These are phyloP conservation scores for Penicillium bovifimosum DNA, from an alignment of 495 filamentous ascomycete species.

Conservation along the genomic window DNA sequence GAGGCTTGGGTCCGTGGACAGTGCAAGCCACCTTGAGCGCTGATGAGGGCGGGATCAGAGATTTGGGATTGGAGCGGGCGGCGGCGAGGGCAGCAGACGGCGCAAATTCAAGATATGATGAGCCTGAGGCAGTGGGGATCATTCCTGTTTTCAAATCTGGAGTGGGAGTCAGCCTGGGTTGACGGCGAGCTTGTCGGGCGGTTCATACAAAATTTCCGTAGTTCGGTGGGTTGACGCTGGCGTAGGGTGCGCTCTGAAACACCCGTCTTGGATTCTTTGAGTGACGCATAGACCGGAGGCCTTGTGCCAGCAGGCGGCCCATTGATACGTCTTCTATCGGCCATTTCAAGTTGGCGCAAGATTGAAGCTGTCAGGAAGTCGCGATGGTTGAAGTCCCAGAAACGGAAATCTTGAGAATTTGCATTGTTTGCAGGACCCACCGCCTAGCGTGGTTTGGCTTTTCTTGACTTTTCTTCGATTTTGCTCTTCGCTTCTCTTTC, in stretches of 20 bases:
- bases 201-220: conserved; percentile 78
- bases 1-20: conserved; percentile 86
- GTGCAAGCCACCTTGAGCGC: conserved; percentile 85
- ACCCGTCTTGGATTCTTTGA: conserved; percentile 32
- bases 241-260: conserved; percentile 42
- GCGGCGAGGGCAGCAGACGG: conserved; percentile 46
- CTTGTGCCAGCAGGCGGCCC: conserved; percentile 72
- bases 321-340: conserved; percentile 87
- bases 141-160: conserved; percentile 86
- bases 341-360: conserved; percentile 45
- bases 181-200: neutral
- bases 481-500: conserved; percentile 24
- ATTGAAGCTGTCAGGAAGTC: conserved; percentile 7
- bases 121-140: conserved; percentile 88
- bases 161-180: conserved; percentile 9
- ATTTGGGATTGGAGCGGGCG: conserved; percentile 43
- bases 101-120: conserved; percentile 87
- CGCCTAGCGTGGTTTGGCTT: conserved; percentile 12
- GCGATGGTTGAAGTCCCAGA: conserved; percentile 18
- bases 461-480: conserved; percentile 25
- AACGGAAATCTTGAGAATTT: conserved; percentile 42
- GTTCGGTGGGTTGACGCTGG: conserved; percentile 54
- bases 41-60: conserved; percentile 46
- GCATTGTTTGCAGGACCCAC: conserved; percentile 37
- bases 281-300: conserved; percentile 62